Base-by-base conservation (phyloP, 108 stramenopile species). In the Mediolabrus comicus region DNA sequence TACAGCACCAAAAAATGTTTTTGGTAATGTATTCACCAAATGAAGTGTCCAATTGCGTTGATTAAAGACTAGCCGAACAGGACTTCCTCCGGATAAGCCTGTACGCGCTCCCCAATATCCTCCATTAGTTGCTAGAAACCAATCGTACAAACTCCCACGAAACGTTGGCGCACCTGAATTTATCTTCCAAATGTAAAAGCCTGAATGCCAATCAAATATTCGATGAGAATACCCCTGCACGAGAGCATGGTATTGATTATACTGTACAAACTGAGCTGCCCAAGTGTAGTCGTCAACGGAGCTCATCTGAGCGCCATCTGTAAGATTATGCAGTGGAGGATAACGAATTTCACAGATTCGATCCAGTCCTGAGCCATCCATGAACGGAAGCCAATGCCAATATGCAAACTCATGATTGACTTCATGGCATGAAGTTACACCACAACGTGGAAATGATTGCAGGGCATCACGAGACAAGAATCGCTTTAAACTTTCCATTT, bases 131-230 rank as follows among this genome's bases (percentile, higher is more conserved):
- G 60, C 73, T 22, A 81, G 29, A 34, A 67, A 85, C 75, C 72
- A 85, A 67, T 83, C 81, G 34, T 85, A 85, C 11, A 79, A 34
- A 24, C 66, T 72, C 11, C 84, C 85, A 27, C 85, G 79, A 5
- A 86, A 65, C 28, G 79, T 69, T 8, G 85, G 85, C 34, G 82
- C 66, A 36, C 82, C 82, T 51, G 65, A 68, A 6, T 67, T 71
- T 14, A 67, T 53, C 35, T 81, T 84, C 80, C 80, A 84, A 24
- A 84, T 35, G 36, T 72, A 68, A 17, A 84, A 67, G 22, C 74
- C 82, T 16, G 82, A 75, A 26, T 65, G 53, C 25, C 56, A 61
- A 34, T 79, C 58, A 59, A 60, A 71, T 65, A 79, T 75, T 34
- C 55, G 51, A 57, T 34, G 30, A 57, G 58, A 61, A 35, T 75